Percentiles rank a stretch among this genome's conserved stretches.
phyloP scores from a whole-genome alignment of 1,284 basidiomycete genomes.

The Ganoderma resinaceum region DNA sequence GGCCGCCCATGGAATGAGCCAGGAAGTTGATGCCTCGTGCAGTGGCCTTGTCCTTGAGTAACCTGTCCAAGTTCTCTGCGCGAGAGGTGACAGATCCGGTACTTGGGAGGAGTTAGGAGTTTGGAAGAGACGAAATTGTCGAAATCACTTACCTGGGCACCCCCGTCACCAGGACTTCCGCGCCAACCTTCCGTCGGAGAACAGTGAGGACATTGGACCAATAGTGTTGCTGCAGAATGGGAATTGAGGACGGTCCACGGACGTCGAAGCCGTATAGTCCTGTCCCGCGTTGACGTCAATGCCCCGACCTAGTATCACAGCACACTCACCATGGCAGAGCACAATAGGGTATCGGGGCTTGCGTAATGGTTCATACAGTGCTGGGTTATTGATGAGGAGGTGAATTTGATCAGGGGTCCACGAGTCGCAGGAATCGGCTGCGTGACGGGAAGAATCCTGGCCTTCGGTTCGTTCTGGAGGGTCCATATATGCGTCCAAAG shows the following conservation, averaged over 20 bases:
- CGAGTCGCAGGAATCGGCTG: slow-evolving; percentile 17
- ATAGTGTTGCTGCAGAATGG: slow-evolving; percentile 89
- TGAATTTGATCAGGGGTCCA: slow-evolving; percentile 64
- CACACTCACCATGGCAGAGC: slow-evolving; percentile 87
- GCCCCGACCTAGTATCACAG: not conserved
- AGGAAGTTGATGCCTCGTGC: slow-evolving; percentile 90
- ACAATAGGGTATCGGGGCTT: slow-evolving; percentile 91
- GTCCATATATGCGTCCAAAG: slow-evolving; percentile 7
- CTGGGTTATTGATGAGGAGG: slow-evolving; percentile 74
- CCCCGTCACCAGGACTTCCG: slow-evolving; percentile 93
- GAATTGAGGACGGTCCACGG: slow-evolving; percentile 77
- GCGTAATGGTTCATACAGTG: slow-evolving; percentile 77
- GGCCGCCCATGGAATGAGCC: slow-evolving; percentile 96
- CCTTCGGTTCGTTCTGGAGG: slow-evolving; percentile 7
- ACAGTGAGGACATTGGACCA: slow-evolving; percentile 92
- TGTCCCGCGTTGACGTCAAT: slow-evolving; percentile 41
- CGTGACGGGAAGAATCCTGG: slow-evolving; percentile 3
- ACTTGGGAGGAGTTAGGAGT: slow-evolving; percentile 47
- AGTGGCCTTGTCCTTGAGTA: slow-evolving; percentile 71
- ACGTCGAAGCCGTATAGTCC: slow-evolving; percentile 97
- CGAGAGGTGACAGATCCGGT: slow-evolving; percentile 93
- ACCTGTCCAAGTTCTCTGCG: slow-evolving; percentile 80
- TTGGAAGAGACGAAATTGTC: not conserved
- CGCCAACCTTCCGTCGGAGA: slow-evolving; percentile 84
- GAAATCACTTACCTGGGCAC: slow-evolving; percentile 81